Evolutionary conservation across 805 yeast genomes (phyloP), one percentile per base, ranked within the genome.

Genomic region (Pichia heedii): DNA sequence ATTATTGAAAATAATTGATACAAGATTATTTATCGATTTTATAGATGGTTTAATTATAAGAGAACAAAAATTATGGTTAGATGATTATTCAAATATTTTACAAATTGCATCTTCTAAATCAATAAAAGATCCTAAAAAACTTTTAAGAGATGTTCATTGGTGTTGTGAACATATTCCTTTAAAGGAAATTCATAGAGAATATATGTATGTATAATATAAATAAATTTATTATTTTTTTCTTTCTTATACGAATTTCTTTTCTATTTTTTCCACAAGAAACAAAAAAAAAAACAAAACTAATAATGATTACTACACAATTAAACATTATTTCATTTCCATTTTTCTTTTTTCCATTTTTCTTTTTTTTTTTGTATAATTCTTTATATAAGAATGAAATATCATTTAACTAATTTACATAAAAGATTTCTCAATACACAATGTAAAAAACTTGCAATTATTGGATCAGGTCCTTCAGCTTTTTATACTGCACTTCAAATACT

Each of bases 401-500:
- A 24, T 24, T 24, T 6, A 24, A 24, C 12, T 10, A 24, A 24
- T 13, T 10, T 24, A 24, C 3, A 10, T 10, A 10, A 13, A 10
- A 10, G 27, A 24, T 24, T 6, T 24, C 12, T 24, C 12, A 24
- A 24, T 24, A 10, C 27, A 24, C 9, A 24, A 10, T 24, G 9
- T 3, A 24, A 24, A 24, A 24, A 24, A 24, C 12, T 85, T 11
- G 95, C 96, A 0, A 74, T 93, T 7, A 77, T 93, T 4, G 98
- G 98, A 1, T 76, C 96, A 0, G 99, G 99, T 0, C 98, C 99
- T 0, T 89, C 97, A 1, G 97, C 96, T 1, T 87, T 93, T 56
- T 93, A 90, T 61, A 83, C 97, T 1, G 88, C 88, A 0, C 75
- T 81, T 49, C 79, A 84, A 38, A 64, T 89, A 15, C 64, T 88